phyloP scores from a whole-genome alignment of 768 basidiomycete genomes.

The Pholiota microspora region DNA sequence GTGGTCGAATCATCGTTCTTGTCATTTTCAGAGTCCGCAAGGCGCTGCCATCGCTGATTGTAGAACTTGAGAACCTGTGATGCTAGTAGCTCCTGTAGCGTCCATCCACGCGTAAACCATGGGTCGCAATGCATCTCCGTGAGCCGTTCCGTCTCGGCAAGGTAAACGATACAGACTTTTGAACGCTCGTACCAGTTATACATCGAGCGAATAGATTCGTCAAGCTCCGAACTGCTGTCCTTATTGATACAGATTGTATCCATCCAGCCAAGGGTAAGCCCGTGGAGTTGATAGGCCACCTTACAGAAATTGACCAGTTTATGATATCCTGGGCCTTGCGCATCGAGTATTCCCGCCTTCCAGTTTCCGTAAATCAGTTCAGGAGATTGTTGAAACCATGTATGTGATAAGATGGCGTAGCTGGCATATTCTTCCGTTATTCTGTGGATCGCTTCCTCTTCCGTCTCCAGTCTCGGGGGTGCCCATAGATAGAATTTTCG shows the following conservation, averaged over 20 bases:
- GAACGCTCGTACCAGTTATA: background rate
- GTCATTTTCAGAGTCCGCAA: background rate
- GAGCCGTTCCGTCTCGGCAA: background rate
- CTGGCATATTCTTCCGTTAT: no score
- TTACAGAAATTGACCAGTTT: background rate
- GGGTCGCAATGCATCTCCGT: background rate
- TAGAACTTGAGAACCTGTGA: background rate
- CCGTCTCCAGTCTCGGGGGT: no score
- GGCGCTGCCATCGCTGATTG: background rate
- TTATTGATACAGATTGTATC: conserved; percentile 4
- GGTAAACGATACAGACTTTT: background rate
- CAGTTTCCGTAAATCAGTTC: background rate
- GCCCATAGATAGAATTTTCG: no score
- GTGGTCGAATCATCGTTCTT: background rate
- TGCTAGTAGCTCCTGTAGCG: conserved; percentile 1
- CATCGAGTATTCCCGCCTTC: background rate
- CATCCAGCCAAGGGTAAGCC: background rate
- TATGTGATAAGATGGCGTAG: background rate
- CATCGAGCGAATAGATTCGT: conserved; percentile 5
- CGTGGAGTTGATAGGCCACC: background rate
- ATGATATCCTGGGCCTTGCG: background rate
- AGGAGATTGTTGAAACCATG: background rate
- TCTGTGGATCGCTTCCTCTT: no score
- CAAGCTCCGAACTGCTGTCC: conserved; percentile 5
- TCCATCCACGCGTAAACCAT: conserved; percentile 6